Evolutionary conservation across 352 stramenopile genomes (phyloP), one percentile per base, ranked within the genome.

Genomic region (Phytophthora pistaciae): DNA sequence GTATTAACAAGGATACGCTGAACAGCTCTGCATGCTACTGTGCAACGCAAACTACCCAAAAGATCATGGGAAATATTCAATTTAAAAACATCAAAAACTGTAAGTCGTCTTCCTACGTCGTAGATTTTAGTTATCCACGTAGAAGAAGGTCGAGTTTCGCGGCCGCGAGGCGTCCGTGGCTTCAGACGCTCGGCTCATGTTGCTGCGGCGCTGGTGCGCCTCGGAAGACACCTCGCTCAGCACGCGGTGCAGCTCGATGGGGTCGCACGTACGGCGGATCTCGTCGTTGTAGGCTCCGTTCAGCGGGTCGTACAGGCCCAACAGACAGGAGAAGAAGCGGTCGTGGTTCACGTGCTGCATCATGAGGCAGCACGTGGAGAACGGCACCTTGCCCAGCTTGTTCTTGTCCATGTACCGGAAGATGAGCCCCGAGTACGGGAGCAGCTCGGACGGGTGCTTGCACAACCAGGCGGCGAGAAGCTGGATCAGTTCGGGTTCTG

Each of bases 361-460:
- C 83, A 96, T 94, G 23, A 96, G 77, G 55, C 87, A 96, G 64
- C 87, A 94, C 21, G 90, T 95, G 36, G 90, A 83, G 46, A 96
- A 96, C 3, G 86, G 87, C 40, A 96, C 84, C 21, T 87, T 84
- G 44, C 90, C 90, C 21, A 96, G 57, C 16, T 85, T 78, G 64
- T 89, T 93, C 69, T 96, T 96, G 75, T 96, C 90, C 90, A 96
- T 95, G 69, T 96, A 96, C 2, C 89, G 83, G 77, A 95, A 95
- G 38, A 96, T 93, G 33, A 93, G 87, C 27, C 87, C 82, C 54
- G 87, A 91, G 29, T 89, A 93, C 21, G 87, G 87, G 42, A 95
- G 68, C 33, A 96, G 60, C 65, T 95, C 86, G 8, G 82, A 93
- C 38, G 86, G 83, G 56, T 93, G 90, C 67, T 95, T 95, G 66